phyloP scores from a whole-genome alignment of 2,329 filamentous ascomycete genomes.

The Escovopsis sp. region DNA sequence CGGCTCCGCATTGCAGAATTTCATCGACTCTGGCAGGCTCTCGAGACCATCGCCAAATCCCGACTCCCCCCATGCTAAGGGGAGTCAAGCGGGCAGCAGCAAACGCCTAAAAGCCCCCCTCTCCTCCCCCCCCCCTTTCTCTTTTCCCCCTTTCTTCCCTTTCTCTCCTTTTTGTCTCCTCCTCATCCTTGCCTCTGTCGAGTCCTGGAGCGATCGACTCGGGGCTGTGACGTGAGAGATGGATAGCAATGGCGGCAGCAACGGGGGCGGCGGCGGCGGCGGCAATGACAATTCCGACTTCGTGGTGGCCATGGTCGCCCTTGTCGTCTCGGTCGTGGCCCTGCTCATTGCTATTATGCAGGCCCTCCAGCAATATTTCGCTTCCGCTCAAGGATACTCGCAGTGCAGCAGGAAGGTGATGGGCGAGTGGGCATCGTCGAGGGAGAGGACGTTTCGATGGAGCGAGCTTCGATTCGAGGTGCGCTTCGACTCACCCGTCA shows the following conservation, averaged over 20 bases:
- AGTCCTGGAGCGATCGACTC: too few relatives aligned
- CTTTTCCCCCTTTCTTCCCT: too few relatives aligned
- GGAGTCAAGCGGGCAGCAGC: too few relatives aligned
- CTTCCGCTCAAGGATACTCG: slow-evolving; percentile 34
- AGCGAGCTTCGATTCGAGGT: slow-evolving; percentile 35
- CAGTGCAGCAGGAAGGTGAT: slow-evolving; percentile 34
- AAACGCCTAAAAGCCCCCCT: too few relatives aligned
- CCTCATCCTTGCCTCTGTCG: too few relatives aligned
- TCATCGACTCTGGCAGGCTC: too few relatives aligned
- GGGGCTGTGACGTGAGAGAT: too few relatives aligned
- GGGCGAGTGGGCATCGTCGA: slow-evolving; percentile 29
- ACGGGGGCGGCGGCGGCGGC: not conserved
- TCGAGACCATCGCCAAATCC: too few relatives aligned
- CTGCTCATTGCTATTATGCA: slow-evolving; percentile 30
- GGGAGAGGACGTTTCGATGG: slow-evolving; percentile 24
- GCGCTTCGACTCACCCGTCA: slow-evolving; percentile 33
- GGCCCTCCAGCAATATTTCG: slow-evolving; percentile 34
- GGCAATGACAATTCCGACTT: slow-evolving; percentile 16
- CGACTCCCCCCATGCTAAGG: too few relatives aligned
- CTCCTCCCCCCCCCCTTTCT: too few relatives aligned
- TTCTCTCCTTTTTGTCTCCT: too few relatives aligned
- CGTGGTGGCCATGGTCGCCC: slow-evolving; percentile 27
- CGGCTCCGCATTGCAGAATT: too few relatives aligned
- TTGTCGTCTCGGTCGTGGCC: slow-evolving; percentile 33
- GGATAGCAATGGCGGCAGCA: not conserved